These are phyloP conservation scores for Phyllosticta citribraziliensis DNA, from an alignment of 2,329 filamentous ascomycete genomes.

Conservation along the genomic window DNA sequence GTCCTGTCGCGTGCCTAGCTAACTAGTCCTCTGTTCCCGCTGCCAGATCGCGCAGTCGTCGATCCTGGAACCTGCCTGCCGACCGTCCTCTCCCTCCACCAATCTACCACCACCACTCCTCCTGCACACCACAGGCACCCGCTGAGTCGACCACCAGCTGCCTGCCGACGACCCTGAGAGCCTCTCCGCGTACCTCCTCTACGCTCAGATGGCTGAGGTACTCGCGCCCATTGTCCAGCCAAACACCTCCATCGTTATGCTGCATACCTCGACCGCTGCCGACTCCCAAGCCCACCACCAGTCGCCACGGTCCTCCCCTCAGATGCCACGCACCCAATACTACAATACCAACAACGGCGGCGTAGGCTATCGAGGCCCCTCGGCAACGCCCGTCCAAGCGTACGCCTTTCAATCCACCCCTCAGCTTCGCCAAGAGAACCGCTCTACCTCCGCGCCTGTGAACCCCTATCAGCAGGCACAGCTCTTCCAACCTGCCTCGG, in stretches of 20 bases:
- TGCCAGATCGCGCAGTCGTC: conserved; percentile 2
- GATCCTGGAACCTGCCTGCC: conserved; percentile 14
- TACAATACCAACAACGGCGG: conserved; percentile 33
- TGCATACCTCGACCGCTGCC: conserved; percentile 39
- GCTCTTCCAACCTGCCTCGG: conserved; percentile 15
- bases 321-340: conserved; percentile 32
- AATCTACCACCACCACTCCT: conserved; percentile 13
- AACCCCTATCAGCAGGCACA: conserved; percentile 31
- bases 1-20: conserved; percentile 4
- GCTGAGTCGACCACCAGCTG: conserved; percentile 7
- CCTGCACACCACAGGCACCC: conserved; percentile 12
- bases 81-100: conserved; percentile 14
- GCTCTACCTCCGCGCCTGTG: conserved; percentile 44
- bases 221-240: conserved; percentile 39
- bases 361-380: conserved; percentile 32
- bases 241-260: conserved; percentile 40
- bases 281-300: conserved; percentile 32
- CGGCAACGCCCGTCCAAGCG: conserved; percentile 37
- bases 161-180: conserved; percentile 12
- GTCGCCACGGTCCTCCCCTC: conserved; percentile 25
- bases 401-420: conserved; percentile 44
- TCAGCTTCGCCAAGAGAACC: conserved; percentile 46
- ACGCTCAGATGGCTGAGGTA: conserved; percentile 33
- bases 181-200: conserved; percentile 1
- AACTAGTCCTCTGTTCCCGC: not conserved